Evolutionary conservation across 2,329 filamentous ascomycete genomes (phyloP).

Genomic region (Thielaviopsis populi): DNA sequence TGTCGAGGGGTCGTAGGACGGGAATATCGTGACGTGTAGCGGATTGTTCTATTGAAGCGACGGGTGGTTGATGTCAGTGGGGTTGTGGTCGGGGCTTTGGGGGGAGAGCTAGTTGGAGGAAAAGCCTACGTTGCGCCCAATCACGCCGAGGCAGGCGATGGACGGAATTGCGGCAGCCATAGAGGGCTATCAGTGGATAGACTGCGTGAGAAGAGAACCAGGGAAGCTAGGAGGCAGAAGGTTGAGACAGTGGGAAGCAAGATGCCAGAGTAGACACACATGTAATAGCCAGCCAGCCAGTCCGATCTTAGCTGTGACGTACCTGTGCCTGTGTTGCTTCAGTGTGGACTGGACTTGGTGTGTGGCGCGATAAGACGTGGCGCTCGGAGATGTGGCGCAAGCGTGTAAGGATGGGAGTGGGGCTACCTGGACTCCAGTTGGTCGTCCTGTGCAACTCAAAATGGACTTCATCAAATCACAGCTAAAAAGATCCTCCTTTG

Average conservation of each 20-base stretch:
- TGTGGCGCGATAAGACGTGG: neutral
- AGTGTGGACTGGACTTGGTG: neutral
- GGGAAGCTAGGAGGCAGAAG: neutral
- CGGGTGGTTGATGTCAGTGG: conserved; percentile 11
- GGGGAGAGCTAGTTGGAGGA: neutral
- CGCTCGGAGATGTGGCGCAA: neutral
- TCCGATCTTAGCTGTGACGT: neutral
- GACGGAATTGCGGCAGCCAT: conserved; percentile 55
- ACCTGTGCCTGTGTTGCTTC: neutral
- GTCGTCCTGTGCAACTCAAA: conserved; percentile 3
- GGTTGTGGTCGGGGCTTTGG: neutral
- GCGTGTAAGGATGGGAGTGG: neutral
- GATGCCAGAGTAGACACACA: neutral
- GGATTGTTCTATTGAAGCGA: conserved; percentile 68
- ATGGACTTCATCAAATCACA: neutral
- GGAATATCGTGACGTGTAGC: conserved; percentile 82
- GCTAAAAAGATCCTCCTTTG: neutral
- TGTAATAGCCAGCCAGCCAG: neutral
- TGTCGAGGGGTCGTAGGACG: conserved; percentile 47
- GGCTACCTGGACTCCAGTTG: neutral
- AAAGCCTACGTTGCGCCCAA: conserved; percentile 67
- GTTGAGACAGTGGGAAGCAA: neutral
- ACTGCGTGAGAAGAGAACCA: neutral
- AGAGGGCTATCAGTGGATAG: conserved; percentile 15
- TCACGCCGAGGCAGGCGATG: conserved; percentile 85